Base-by-base conservation (phyloP, 768 basidiomycete species). In the Lentinula edodes region DNA sequence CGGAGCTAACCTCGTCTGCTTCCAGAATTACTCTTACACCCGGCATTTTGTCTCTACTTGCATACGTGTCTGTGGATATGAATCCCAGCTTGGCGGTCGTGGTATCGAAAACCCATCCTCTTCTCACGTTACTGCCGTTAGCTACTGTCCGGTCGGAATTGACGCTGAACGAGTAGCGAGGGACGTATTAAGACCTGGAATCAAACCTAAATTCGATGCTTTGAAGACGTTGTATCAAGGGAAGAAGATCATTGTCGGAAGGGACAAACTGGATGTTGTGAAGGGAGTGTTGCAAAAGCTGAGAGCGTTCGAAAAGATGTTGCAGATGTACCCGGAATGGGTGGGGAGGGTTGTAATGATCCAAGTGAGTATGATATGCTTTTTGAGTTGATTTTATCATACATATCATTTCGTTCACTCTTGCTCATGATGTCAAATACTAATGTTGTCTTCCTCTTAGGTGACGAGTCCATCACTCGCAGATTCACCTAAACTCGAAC, bases 271-370 rank as follows among this genome's bases (percentile, higher is more conserved):
- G 45, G 96, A 98, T 69, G 92, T 95, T n/a, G 95, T 97, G 68
- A 98, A 98, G 77, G 96, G 96, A 48, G 92, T 99, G 23, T 76
- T 98, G 65, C 95, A 98, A 76, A 99, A 99, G 85, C 84, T 99
- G 41, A 90, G 92, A 53, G 95, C 95, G 0, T 99, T 98, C 68
- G 91, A 98, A 75, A 95, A 95, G 71, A 85, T 99, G 61, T 76
- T 99, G 18, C 85, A 87, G 64, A 91, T 92, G 66, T 98, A 95
- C 77, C 97, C 97, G 2, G 85, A 97, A 69, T 99, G 96, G 97
- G 80, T 91, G 55, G 92, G 93, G 61, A 91, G 94, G 52, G 91
- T 91, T 46, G 88, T 91, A 6, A 81, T 90, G 70, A 90, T 90
- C 67, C 93, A 96, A 74, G 96, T 98, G 55, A 6, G 39, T 41